These are phyloP conservation scores for Cryptosporidium muris DNA, from an alignment of 169 alveolate genomes.

Conservation along the genomic window DNA sequence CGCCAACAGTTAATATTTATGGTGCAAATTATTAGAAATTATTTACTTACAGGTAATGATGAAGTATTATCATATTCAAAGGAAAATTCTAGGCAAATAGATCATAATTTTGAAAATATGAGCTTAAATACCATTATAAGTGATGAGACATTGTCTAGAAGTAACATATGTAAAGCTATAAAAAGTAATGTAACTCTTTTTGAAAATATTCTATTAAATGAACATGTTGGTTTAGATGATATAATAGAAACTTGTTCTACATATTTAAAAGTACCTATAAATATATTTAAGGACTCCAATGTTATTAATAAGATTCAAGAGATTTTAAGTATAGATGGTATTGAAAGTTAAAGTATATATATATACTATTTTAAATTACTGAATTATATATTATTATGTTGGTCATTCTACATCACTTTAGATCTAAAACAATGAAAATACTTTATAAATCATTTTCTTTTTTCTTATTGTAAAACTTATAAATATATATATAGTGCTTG, in stretches of 20 bases:
- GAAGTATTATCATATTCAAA: not conserved
- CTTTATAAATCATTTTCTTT: no score
- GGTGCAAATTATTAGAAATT: slow-evolving; percentile 27
- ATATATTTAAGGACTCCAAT: not conserved
- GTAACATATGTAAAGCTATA: slow-evolving; percentile 10
- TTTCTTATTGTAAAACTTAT: no score
- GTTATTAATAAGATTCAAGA: slow-evolving; percentile 8
- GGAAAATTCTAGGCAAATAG: no score
- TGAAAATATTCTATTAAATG: slow-evolving; percentile 43
- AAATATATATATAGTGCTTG: no score
- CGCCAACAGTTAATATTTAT: slow-evolving; percentile 16
- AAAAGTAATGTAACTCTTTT: slow-evolving; percentile 8
- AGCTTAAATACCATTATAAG: slow-evolving; percentile 8
- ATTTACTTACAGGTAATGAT: slow-evolving; percentile 36
- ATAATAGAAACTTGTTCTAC: slow-evolving; percentile 33
- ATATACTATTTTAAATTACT: no score
- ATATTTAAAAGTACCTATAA: slow-evolving; percentile 29
- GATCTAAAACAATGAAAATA: no score
- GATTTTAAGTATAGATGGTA: not conserved
- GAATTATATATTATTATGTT: no score
- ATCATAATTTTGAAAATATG: not conserved
- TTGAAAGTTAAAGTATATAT: no score
- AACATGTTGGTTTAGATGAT: slow-evolving; percentile 3
- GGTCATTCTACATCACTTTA: no score
- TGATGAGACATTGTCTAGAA: slow-evolving; percentile 25